Evolutionary conservation across 176 grass and related monocot genomes (phyloP), one percentile per base, ranked within the genome.

Genomic region (Panicum miliaceum): DNA sequence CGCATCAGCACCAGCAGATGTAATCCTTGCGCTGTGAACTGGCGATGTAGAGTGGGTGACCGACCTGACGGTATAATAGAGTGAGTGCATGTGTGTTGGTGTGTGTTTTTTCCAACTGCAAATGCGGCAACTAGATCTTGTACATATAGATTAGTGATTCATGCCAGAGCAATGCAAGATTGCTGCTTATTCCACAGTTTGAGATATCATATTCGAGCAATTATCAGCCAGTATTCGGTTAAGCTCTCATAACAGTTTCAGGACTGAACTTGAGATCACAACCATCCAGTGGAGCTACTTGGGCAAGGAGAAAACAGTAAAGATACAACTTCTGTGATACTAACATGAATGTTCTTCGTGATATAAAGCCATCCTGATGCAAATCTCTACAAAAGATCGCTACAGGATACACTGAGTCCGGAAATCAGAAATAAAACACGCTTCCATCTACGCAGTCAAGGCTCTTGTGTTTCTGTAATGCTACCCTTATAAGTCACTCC

Each of bases 371-470:
- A 71, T 79, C 61, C 81, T 45, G 69, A 52, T 18, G 62, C 35
- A 46, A 29, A 84, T 69, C 84, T 84, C 84, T 84, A 84, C 76
- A 87, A 87, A 90, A 84, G 81, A 90, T 64, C 45, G 36, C 42
- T 80, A 71, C 84, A 87, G 80, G 89, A 84, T 19, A 63, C 25
- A 67, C 16, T 32, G 4, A 36, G 35, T 90, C 76, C 6, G 15
- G 23, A 51, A 43, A 80, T 84, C 66, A 74, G 53, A 87, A 87
- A 87, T 73, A 86, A 23, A 68, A 80, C 12, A 45, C 26, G 45
- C 32, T 84, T 84, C 62, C 34, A 9, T 80, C 75, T 84, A 79
- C 18, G 26, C 51, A 84, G 81, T 83, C 84, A 87, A 64, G 43
- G 61, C 86, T 84, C 48, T 42, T 82, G 68, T 80, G 75, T 84